A percentile compares a stretch with the other conserved stretches of the same genome.
Conservation (phyloP, 257 asterid species). For the Ophiorrhiza pumila region DNA sequence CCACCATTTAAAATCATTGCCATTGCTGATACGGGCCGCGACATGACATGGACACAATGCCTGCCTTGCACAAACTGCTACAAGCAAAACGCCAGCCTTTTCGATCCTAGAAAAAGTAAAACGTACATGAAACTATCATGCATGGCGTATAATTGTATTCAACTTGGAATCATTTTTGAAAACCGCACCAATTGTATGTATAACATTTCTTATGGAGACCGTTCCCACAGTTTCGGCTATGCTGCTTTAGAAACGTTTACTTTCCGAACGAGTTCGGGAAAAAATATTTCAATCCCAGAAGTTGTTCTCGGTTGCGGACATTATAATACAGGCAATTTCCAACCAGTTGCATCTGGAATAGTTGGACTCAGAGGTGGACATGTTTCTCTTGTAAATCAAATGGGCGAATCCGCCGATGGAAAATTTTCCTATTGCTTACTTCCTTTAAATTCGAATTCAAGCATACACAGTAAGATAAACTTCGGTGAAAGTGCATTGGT, state of each 20-base stretch:
- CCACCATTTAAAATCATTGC: constrained; percentile 45
- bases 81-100: constrained; percentile 38
- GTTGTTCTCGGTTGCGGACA: constrained; percentile 52
- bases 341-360: constrained; percentile 32
- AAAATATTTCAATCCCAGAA: constrained; percentile 21
- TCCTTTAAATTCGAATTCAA: constrained; percentile 6
- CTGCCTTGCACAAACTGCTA: constrained; percentile 41
- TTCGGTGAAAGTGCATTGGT: constrained; percentile 40
- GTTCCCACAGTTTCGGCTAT: constrained; percentile 31
- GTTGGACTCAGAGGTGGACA: constrained; percentile 52
- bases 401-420: constrained; percentile 25
- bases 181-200: constrained; percentile 23
- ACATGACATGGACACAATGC: constrained; percentile 56
- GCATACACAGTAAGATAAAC: constrained; percentile 35
- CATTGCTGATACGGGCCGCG: constrained; percentile 56
- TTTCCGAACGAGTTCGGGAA: constrained; percentile 17
- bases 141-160: constrained; percentile 20
- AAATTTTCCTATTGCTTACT: constrained; percentile 52
- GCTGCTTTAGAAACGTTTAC: constrained; percentile 41
- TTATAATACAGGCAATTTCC: constrained; percentile 36
- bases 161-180: constrained; percentile 16
- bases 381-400: constrained; percentile 40
- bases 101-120: constrained; percentile 28
- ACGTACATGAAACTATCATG: constrained; percentile 29
- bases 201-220: constrained; percentile 30